Evolutionary conservation across 257 asterid genomes (phyloP), one percentile per base, ranked within the genome.

Genomic region (Vinca minor): DNA sequence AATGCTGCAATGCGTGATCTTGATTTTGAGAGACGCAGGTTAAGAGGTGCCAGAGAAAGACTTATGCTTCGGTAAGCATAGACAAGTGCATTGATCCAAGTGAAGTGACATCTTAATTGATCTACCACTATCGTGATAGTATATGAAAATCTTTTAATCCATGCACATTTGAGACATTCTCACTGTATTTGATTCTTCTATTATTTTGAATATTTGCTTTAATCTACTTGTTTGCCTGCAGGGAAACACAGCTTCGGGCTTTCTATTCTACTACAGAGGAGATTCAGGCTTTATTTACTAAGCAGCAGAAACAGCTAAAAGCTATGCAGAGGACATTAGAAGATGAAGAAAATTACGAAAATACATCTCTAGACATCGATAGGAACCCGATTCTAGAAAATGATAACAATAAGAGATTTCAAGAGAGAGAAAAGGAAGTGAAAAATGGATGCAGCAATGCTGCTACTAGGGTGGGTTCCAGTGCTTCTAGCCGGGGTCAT

Each of bases 241-340:
- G 97, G 59, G 99, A 93, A 77, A 87, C 97, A 36, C 99, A 93
- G 79, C 97, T 93, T 58, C 95, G 97, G 52, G 81, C 99, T 66
- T 93, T 93, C 82, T 93, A 93, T 77, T 89, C 99, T 18, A 89
- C 97, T 13, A 89, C 99, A 0, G 99, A 93, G 85, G 97, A 87
- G 82, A 93, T 93, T 71, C 84, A 90, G 5, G 73, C 62, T 70
- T 70, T 89, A 69, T 90, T 84, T 77, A 85, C 78, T 49, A 93
- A 84, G 82, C 99, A 88, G 79, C 96, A 87, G 75, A 91, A 93
- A 62, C 98, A 92, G 84, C 91, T 92, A 42, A 92, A 89, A 74
- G 67, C 97, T 70, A 93, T 93, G 98, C 99, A 87, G 73, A 87
- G 86, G 78, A 89, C 97, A 12, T 82, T 93, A 41, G 96, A 93